Percentiles rank a stretch among this genome's conserved stretches.
Conservation (phyloP, 1,284 basidiomycete genomes). For the Cryptococcus maquisensis region DNA sequence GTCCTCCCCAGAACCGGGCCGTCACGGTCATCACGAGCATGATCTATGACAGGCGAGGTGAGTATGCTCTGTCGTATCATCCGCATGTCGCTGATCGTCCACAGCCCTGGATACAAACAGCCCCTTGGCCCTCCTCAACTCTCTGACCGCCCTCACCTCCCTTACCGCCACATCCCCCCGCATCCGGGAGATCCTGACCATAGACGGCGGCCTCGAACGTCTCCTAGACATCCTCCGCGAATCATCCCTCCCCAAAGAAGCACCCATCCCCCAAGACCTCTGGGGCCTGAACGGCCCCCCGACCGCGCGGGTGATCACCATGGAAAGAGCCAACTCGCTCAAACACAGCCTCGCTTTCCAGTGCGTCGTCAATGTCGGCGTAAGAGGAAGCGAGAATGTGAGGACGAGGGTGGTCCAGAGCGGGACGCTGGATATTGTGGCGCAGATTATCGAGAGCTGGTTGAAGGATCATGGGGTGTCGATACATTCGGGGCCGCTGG, state of each 20-base stretch:
- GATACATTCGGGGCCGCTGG: slow-evolving; percentile 44
- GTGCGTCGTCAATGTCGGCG: slow-evolving; percentile 96
- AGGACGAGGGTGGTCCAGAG: slow-evolving; percentile 92
- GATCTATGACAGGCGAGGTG: slow-evolving; percentile 92
- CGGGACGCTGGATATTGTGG: slow-evolving; percentile 89
- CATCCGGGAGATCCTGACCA: slow-evolving; percentile 96
- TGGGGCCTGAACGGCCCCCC: slow-evolving; percentile 49
- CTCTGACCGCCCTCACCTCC: slow-evolving; percentile 92
- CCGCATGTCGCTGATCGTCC: not conserved
- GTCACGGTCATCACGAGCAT: slow-evolving; percentile 91
- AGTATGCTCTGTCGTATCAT: slow-evolving; percentile 38
- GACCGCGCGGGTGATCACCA: slow-evolving; percentile 50
- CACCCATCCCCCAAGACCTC: slow-evolving; percentile 39
- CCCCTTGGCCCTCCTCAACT: slow-evolving; percentile 89
- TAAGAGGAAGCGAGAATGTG: slow-evolving; percentile 89
- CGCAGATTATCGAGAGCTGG: slow-evolving; percentile 92
- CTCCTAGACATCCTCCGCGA: slow-evolving; percentile 89
- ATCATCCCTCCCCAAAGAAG: slow-evolving; percentile 55
- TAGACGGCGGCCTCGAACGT: slow-evolving; percentile 94
- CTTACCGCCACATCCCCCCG: slow-evolving; percentile 95
- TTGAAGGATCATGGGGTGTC: slow-evolving; percentile 65
- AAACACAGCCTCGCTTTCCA: slow-evolving; percentile 91
- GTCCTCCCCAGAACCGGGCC: slow-evolving; percentile 91
- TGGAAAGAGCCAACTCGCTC: slow-evolving; percentile 78
- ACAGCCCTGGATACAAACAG: slow-evolving; percentile 89